phyloP scores from a whole-genome alignment of 495 filamentous ascomycete species.

The Tuber melanosporum region DNA sequence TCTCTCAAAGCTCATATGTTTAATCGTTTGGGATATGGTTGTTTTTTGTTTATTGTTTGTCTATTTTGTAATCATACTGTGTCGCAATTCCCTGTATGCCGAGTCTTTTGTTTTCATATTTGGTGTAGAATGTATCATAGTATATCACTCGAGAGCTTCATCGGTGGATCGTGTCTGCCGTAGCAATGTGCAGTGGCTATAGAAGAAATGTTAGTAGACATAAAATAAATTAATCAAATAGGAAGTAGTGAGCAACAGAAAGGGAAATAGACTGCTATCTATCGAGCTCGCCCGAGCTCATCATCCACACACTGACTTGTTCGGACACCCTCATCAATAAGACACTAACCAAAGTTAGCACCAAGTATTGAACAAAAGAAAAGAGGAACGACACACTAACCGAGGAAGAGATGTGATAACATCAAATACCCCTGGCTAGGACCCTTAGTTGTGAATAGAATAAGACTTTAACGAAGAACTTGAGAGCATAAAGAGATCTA shows the following conservation, averaged over 20 bases:
- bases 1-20: background rate
- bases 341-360: background rate
- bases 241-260: background rate
- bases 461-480: background rate
- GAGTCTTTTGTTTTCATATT: background rate
- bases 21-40: background rate
- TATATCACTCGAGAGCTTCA: background rate
- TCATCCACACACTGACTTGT: background rate
- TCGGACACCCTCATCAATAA: background rate
- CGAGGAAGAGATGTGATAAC: background rate
- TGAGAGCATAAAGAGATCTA: background rate
- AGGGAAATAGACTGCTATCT: background rate
- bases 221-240: background rate
- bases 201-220: background rate
- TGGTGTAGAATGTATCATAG: background rate
- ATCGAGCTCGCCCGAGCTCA: background rate
- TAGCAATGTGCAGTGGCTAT: background rate
- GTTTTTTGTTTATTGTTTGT: background rate
- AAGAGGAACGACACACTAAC: background rate
- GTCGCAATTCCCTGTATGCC: background rate
- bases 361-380: background rate
- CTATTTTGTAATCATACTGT: background rate
- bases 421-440: background rate
- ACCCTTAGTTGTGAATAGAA: background rate
- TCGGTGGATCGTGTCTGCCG: background rate